phyloP scores from a whole-genome alignment of 768 basidiomycete genomes.

The Suillus luteus region DNA sequence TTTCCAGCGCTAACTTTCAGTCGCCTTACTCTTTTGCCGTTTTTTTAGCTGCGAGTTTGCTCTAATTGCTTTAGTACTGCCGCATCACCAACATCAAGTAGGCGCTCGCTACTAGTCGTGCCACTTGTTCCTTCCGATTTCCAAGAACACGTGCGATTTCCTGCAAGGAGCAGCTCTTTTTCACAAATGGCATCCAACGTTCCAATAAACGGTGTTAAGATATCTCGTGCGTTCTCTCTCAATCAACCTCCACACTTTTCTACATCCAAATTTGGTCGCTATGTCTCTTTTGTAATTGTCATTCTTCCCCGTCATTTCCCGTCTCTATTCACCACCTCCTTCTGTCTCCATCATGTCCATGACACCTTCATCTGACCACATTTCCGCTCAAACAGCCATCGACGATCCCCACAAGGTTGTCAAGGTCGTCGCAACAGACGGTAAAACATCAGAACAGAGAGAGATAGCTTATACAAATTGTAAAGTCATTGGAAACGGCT shows the following conservation, averaged over 20 bases:
- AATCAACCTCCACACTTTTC: slow-evolving; percentile 18
- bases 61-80: slow-evolving; percentile 8
- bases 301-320: slow-evolving; percentile 24
- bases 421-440: slow-evolving; percentile 93
- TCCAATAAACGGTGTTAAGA: slow-evolving; percentile 87
- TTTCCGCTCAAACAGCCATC: slow-evolving; percentile 52
- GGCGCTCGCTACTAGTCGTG: slow-evolving; percentile 22
- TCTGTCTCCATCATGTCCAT: slow-evolving; percentile 30
- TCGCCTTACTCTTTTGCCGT: background rate
- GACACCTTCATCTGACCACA: slow-evolving; percentile 28
- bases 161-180: slow-evolving; percentile 4
- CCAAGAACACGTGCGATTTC: slow-evolving; percentile 12
- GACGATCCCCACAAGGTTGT: slow-evolving; percentile 98
- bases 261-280: slow-evolving; percentile 32
- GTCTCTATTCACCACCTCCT: slow-evolving; percentile 40
- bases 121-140: slow-evolving; percentile 12
- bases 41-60: slow-evolving; percentile 9
- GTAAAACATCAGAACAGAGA: slow-evolving; percentile 86
- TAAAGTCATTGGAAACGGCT: slow-evolving; percentile 98
- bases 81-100: slow-evolving; percentile 10
- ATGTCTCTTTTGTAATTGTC: slow-evolving; percentile 20
- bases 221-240: slow-evolving; percentile 65
- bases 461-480: slow-evolving; percentile 95
- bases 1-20: slow-evolving; percentile 12
- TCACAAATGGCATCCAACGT: slow-evolving; percentile 68